Evolutionary conservation across 495 filamentous ascomycete genomes (phyloP).

Genomic region (Penicillium angulare): DNA sequence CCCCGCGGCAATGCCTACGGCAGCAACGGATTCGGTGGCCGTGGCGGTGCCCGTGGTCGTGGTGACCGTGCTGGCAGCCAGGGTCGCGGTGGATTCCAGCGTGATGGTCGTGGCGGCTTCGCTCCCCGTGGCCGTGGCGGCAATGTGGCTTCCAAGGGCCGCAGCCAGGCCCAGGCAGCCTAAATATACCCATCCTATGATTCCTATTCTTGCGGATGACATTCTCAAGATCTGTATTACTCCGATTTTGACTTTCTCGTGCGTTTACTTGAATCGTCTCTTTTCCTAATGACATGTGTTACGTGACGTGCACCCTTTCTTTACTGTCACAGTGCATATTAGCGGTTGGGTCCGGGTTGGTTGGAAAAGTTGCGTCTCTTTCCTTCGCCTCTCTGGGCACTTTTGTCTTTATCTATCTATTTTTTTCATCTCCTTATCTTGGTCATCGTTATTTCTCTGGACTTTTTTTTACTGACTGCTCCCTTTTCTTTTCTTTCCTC

Average conservation of each 20-base stretch:
- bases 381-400: constrained; percentile 32
- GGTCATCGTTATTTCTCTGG: constrained; percentile 19
- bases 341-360: constrained; percentile 42
- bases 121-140: constrained; percentile 54
- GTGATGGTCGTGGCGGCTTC: constrained; percentile 60
- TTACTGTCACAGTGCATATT: constrained; percentile 46
- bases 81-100: constrained; percentile 66
- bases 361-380: constrained; percentile 44
- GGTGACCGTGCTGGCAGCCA: constrained; percentile 64
- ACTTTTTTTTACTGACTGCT: constrained; percentile 14
- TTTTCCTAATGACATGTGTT: constrained; percentile 48
- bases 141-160: constrained; percentile 46
- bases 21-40: constrained; percentile 58
- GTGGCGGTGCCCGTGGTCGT: constrained; percentile 63
- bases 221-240: constrained; percentile 44
- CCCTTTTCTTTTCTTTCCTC: constrained; percentile 13
- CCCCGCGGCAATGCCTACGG: constrained; percentile 66
- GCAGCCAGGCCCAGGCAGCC: constrained; percentile 50
- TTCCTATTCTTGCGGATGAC: constrained; percentile 12
- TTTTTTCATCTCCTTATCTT: constrained; percentile 8
- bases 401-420: constrained; percentile 20
- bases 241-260: constrained; percentile 32
- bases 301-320: constrained; percentile 35
- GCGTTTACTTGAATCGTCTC: constrained; percentile 3
- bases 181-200: constrained; percentile 24